Base-by-base conservation (phyloP, 148 eudicot genomes). In the Arbutus unedo region DNA sequence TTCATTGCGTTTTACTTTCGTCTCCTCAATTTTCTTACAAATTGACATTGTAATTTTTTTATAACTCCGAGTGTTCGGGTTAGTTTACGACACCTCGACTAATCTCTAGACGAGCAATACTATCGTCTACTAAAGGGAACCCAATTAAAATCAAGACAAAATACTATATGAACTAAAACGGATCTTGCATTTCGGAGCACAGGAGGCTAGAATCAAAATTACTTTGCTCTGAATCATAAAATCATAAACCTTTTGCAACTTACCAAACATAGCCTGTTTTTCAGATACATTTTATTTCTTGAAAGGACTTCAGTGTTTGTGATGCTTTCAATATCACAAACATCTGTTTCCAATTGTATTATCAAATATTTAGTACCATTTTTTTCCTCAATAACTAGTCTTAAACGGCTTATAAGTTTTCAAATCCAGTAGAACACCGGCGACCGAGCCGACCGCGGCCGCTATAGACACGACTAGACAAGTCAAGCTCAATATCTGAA, bases 371-470 rank as follows among this genome's bases (percentile, higher is more conserved):
- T 18, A 14, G 53, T 47, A 16, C 23, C 70, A n/a, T 38, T 64
- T 23, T 7, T 47, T 49, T 38, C 48, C 16, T 89, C 81, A 89
- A 56, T 85, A 89, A 55, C 77, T 87, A 25, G 88, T 85, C 82
- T 83, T 85, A 82, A 89, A 89, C 68, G 91, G 91, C 85, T 84
- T 87, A 49, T 87, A 89, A 56, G 85, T 81, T 77, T 89, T 67
- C 5, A 85, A 82, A 66, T 87, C 89, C 43, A 85, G 70, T 59
- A 87, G 73, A 14, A 87, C 87, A 8, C 89, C 89, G 14, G 90
- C 90, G 50, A 89, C 31, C 1, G 91, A 89, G 13, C 91, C 91
- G 49, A 83, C 84, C 19, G 83, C 89, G 11, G 90, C 91, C 18
- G 91, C 90, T 44, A 87, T 50, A 0, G 91, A 87, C 48, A 89